Conservation (phyloP, 2,329 filamentous ascomycete genomes). For the Xylaria sp. region DNA sequence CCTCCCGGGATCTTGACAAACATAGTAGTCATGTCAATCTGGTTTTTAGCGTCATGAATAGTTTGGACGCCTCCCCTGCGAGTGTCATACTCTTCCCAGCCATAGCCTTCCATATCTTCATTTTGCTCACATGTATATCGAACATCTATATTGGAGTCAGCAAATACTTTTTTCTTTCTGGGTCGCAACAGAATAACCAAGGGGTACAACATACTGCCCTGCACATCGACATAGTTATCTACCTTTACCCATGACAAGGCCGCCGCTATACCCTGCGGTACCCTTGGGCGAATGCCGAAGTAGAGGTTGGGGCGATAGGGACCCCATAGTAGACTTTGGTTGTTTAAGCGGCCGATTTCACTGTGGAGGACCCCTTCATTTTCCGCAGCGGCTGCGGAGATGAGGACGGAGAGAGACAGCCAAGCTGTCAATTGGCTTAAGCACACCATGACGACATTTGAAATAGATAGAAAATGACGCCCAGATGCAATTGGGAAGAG, state of each 20-base stretch:
- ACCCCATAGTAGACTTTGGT: conserved; percentile 92
- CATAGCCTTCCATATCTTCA: conserved; percentile 92
- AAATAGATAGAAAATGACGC: not conserved
- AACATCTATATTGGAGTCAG: conserved; percentile 62
- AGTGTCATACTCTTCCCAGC: conserved; percentile 97
- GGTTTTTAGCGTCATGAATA: conserved; percentile 88
- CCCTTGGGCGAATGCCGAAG: conserved; percentile 84
- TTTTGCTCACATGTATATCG: conserved; percentile 96
- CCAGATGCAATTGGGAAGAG: not conserved
- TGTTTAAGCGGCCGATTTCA: conserved; percentile 63
- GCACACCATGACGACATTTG: conserved; percentile 40
- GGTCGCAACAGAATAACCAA: not conserved
- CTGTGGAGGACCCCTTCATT: conserved; percentile 48
- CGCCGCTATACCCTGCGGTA: conserved; percentile 80
- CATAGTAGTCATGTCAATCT: conserved; percentile 86
- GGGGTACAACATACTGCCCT: conserved; percentile 67
- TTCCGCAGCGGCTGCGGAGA: conserved; percentile 37
- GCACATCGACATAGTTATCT: conserved; percentile 76
- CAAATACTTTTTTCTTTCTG: too few relatives aligned
- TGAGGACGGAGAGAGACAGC: conserved; percentile 39
- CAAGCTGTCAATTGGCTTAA: conserved; percentile 40
- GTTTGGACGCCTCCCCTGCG: conserved; percentile 85
- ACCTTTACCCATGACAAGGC: conserved; percentile 89
- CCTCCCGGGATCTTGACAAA: conserved; percentile 94
- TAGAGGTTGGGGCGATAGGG: conserved; percentile 94